Base-by-base conservation (phyloP, 805 yeast species). In the Starmera dryadoides region DNA sequence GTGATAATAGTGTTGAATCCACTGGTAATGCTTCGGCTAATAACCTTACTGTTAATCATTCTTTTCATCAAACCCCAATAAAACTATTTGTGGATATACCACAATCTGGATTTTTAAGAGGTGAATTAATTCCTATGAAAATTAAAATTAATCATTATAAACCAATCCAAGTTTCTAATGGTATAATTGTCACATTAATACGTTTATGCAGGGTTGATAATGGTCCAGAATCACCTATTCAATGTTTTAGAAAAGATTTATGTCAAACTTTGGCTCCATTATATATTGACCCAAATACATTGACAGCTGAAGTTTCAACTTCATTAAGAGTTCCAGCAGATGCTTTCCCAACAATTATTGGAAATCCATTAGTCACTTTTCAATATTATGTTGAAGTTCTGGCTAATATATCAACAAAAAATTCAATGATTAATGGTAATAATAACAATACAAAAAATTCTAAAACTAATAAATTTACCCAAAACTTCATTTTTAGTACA, bases 351-450 rank as follows among this genome's bases (percentile, higher is more conserved):
- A 85, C 95, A 0, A 84, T 86, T 12, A 69, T 75, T 15, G 83
- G 84, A 1, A 75, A 85, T 37, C 77, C 77, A 2, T 62, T 81
- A 35, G 86, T 87, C 8, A 71, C 87, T 3, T 88, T 88, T 58
- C 91, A 85, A 53, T 88, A 89, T 56, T 85, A 82, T 53, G 64
- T 88, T 14, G 97, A 88, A 56, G 88, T 84, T 3, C 69, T 86
- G 41, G 77, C 85, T n/a, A 88, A 88, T 52, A 61, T 89, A 32
- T 79, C 89, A 2, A 86, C 82, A 18, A 79, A 74, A 43, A 69
- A 66, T 42, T 49, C 58, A 8, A 59, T 68, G 6, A 54, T 30
- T 10, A 31, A 36, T 6, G 30, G 23, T 11, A 20, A 42, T 15
- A 36, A 41, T 6, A 55, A 44, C 46, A 57, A 33, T 47, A 57